Evolutionary conservation across 2,329 filamentous ascomycete species (phyloP).

Genomic region (Paraconiothyrium sp.): DNA sequence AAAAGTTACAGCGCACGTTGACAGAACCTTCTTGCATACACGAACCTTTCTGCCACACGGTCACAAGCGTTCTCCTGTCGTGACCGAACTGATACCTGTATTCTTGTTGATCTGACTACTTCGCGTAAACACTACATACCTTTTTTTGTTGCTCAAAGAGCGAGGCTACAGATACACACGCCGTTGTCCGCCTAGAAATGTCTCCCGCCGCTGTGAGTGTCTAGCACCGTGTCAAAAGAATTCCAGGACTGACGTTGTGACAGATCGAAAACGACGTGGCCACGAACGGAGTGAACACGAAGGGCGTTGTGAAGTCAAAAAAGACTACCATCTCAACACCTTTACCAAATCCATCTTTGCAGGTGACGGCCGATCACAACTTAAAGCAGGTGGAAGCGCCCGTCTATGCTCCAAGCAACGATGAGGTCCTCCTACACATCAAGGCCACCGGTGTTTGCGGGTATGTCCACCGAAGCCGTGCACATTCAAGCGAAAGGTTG

Average conservation of each 20-base stretch:
- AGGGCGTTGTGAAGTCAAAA: slow-evolving; percentile 19
- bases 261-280: slow-evolving; percentile 14
- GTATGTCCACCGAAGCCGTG: slow-evolving; percentile 42
- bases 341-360: slow-evolving; percentile 63
- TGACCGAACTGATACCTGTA: neutral
- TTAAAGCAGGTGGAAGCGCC: slow-evolving; percentile 67
- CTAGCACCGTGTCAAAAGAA: slow-evolving; percentile 6
- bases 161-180: neutral
- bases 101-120: neutral
- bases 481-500: neutral
- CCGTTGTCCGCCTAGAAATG: slow-evolving; percentile 22
- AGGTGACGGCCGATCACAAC: slow-evolving; percentile 68
- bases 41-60: neutral
- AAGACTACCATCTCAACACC: slow-evolving; percentile 33
- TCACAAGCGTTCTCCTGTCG: neutral
- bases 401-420: slow-evolving; percentile 61
- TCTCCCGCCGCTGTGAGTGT: slow-evolving; percentile 24
- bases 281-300: slow-evolving; percentile 21
- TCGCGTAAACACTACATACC: neutral
- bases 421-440: slow-evolving; percentile 69
- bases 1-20: slow-evolving; percentile 1
- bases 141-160: neutral
- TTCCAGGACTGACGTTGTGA: slow-evolving; percentile 1
- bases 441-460: slow-evolving; percentile 73
- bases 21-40: neutral